Evolutionary conservation across 768 basidiomycete species (phyloP).

Genomic region (Leccinellum rugosiceps): DNA sequence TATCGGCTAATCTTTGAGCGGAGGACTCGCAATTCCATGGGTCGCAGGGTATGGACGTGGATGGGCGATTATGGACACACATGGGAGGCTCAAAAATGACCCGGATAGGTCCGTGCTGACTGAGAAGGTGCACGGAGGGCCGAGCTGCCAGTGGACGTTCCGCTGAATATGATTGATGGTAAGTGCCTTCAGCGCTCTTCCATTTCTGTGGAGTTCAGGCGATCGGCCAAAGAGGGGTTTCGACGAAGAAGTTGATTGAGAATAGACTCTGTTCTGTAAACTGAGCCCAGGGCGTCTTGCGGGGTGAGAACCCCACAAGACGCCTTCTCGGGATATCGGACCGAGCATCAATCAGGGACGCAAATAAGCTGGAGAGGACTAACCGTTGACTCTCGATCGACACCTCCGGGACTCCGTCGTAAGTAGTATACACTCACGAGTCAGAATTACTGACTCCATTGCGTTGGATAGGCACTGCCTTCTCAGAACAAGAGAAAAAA

Average conservation of each 20-base stretch:
- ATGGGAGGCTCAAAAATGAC: neutral
- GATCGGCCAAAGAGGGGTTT: neutral
- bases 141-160: neutral
- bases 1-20: neutral
- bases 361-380: neutral
- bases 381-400: neutral
- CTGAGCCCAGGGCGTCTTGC: neutral
- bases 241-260: neutral
- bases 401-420: neutral
- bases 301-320: slow-evolving; percentile 6
- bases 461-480: neutral
- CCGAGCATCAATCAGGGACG: neutral
- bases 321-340: neutral
- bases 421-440: too few species aligned
- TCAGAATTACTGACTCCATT: neutral
- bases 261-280: neutral
- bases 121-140: neutral
- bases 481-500: neutral
- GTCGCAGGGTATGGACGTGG: neutral
- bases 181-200: too few species aligned
- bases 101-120: neutral
- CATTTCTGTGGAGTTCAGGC: neutral
- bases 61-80: neutral
- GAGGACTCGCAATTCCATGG: neutral
- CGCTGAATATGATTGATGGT: neutral